Evolutionary conservation across 805 yeast species (phyloP).

Genomic region (Wickerhamomyces kurtzmanii): DNA sequence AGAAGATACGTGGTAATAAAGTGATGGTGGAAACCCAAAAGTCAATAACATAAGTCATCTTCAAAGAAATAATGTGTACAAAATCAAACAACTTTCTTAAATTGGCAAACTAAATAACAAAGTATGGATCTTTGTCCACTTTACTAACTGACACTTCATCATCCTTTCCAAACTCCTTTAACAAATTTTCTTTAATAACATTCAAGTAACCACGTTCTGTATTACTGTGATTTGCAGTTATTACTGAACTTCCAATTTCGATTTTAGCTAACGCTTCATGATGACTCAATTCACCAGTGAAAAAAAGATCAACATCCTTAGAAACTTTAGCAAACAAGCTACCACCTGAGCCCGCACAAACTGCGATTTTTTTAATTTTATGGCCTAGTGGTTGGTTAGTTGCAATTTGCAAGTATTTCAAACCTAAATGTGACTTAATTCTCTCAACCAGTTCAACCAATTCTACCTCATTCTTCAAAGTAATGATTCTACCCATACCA

Average conservation of each 20-base stretch:
- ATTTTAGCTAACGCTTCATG: conserved; percentile 73
- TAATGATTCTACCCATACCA: conserved; percentile 77
- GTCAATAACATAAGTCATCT: too few relatives aligned
- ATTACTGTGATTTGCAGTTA: conserved; percentile 83
- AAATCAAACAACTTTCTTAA: neutral
- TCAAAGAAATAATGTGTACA: too few relatives aligned
- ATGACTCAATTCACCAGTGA: conserved; percentile 92
- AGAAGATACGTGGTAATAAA: too few relatives aligned
- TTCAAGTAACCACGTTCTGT: conserved; percentile 81
- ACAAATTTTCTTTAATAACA: conserved; percentile 33
- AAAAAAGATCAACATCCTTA: conserved; percentile 52
- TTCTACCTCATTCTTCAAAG: conserved; percentile 30
- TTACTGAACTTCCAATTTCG: conserved; percentile 63
- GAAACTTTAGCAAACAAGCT: conserved; percentile 58
- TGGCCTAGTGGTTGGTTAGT: conserved; percentile 16
- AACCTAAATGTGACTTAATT: conserved; percentile 42
- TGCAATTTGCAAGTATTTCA: conserved; percentile 59
- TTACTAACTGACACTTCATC: conserved; percentile 9
- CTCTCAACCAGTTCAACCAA: conserved; percentile 35
- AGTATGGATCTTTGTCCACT: conserved; percentile 14
- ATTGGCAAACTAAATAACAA: neutral
- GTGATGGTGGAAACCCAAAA: too few relatives aligned
- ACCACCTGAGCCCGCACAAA: conserved; percentile 96
- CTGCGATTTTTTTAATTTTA: conserved; percentile 49
- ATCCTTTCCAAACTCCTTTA: conserved; percentile 5